Base-by-base conservation (phyloP, 352 stramenopile genomes). In the Discostella stelligera region DNA sequence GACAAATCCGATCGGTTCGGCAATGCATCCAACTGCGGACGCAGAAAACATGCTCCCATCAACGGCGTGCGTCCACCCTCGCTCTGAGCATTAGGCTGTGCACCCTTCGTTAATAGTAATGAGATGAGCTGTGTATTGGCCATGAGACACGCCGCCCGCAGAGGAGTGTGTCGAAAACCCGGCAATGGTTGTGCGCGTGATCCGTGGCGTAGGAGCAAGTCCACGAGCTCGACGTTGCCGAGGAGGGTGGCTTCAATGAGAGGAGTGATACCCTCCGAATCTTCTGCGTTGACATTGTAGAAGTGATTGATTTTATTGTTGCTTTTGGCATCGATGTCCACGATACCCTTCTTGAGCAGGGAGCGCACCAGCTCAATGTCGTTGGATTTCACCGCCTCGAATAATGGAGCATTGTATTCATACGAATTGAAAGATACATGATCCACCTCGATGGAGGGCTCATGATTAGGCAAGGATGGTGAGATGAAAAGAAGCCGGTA, bases 41-140 rank as follows among this genome's bases (percentile, higher is more conserved):
- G 48, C 13, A 85, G 41, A 54, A 66, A 85, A 49, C 79, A 85
- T n/a, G 79, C 79, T n/a, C 74, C 79, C 79, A 85, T 85, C 0
- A 85, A 30, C 0, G 79, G 71, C 16, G 79, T 85, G 27, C 79
- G 64, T 9, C 56, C 58, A 20, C 79, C 79, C 25, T 85, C 79
- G 16, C 46, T 71, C 30, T 59, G 41, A 0, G 79, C 73, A 52
- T 85, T 85, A 25, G 74, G 73, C 77, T 85, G 63, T 0, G 79
- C 79, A n/a, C 79, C 79, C 13, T 65, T 55, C 32, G 77, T 13
- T 7, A 85, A 66, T 20, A 85, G 46, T 21, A 77, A 53, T 11
- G 32, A 23, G 3, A 85, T 83, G 11, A 82, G 56, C 13, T 69
- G n/a, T 21, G 48, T 0, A 58, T 85, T 80, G 10, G 61, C 79